phyloP scores from a whole-genome alignment of 371 early-diverging fungal genomes.

The Gilbertella persicaria region DNA sequence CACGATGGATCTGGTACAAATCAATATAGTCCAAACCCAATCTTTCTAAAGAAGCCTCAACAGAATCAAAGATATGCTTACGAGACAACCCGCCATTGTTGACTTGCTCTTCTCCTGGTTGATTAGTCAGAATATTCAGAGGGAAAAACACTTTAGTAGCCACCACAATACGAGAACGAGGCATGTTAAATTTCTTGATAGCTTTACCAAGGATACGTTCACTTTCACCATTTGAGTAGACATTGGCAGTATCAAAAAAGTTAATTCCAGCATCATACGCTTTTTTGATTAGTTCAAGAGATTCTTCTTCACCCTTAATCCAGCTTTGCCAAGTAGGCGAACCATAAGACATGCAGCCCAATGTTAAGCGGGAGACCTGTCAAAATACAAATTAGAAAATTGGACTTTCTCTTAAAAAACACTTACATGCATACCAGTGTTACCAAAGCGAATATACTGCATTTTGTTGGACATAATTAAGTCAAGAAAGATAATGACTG shows the following conservation, averaged over 20 bases:
- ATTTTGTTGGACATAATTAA: too few species aligned
- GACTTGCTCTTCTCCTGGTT: constrained; percentile 5
- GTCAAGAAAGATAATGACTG: too few species aligned
- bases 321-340: constrained; percentile 18
- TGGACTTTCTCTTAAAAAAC: not conserved
- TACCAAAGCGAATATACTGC: constrained; percentile 46
- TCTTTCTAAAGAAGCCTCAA: constrained; percentile 50
- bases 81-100: constrained; percentile 45
- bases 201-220: constrained; percentile 47
- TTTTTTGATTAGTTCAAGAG: constrained; percentile 33
- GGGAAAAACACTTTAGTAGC: constrained; percentile 44
- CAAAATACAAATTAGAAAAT: not conserved
- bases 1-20: constrained; percentile 56
- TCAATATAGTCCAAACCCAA: constrained; percentile 60
- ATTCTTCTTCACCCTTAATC: constrained; percentile 37
- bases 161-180: constrained; percentile 42
- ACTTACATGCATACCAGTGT: constrained; percentile 33
- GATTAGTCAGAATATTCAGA: not conserved
- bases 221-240: constrained; percentile 45
- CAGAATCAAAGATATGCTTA: constrained; percentile 51
- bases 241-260: constrained; percentile 37
- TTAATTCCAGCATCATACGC: constrained; percentile 53
- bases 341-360: constrained; percentile 49
- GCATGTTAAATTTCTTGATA: constrained; percentile 42
- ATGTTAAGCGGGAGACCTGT: constrained; percentile 38